Conservation (phyloP, 1,284 basidiomycete species). For the Sparassis latifolia region DNA sequence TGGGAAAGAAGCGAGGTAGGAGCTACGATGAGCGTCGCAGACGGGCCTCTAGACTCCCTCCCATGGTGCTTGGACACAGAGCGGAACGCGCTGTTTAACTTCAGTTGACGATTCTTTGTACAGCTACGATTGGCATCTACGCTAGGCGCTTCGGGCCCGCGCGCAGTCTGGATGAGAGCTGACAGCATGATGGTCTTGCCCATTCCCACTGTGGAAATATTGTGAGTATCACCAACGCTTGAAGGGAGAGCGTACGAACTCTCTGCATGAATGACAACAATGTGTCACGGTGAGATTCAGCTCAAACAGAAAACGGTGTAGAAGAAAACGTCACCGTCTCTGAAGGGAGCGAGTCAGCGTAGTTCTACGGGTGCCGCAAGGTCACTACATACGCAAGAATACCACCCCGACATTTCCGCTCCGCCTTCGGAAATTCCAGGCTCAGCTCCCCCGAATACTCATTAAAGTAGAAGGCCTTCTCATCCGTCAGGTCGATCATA, state of each 20-base stretch:
- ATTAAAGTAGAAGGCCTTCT: constrained; percentile 79
- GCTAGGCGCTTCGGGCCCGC: constrained; percentile 34
- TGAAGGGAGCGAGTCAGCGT: constrained; percentile 2
- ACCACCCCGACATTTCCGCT: constrained; percentile 77
- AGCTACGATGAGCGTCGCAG: constrained; percentile 86
- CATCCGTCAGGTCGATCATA: constrained; percentile 68
- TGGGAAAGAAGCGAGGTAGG: constrained; percentile 89
- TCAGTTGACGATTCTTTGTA: constrained; percentile 50
- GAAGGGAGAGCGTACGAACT: constrained; percentile 28
- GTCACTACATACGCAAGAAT: constrained; percentile 71
- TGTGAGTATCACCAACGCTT: background rate
- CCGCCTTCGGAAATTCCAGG: constrained; percentile 79
- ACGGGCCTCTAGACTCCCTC: constrained; percentile 23
- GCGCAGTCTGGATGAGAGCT: constrained; percentile 81
- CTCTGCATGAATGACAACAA: constrained; percentile 25
- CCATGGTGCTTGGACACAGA: constrained; percentile 20
- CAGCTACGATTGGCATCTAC: constrained; percentile 22
- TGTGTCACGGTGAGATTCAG: background rate
- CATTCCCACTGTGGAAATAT: constrained; percentile 68
- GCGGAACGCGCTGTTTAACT: constrained; percentile 56
- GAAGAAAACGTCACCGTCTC: constrained; percentile 20
- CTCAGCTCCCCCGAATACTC: constrained; percentile 94
- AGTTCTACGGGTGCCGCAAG: background rate
- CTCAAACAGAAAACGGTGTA: background rate
- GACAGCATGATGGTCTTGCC: constrained; percentile 98